Conservation (phyloP, 768 basidiomycete species). For the Galerina marginata region DNA sequence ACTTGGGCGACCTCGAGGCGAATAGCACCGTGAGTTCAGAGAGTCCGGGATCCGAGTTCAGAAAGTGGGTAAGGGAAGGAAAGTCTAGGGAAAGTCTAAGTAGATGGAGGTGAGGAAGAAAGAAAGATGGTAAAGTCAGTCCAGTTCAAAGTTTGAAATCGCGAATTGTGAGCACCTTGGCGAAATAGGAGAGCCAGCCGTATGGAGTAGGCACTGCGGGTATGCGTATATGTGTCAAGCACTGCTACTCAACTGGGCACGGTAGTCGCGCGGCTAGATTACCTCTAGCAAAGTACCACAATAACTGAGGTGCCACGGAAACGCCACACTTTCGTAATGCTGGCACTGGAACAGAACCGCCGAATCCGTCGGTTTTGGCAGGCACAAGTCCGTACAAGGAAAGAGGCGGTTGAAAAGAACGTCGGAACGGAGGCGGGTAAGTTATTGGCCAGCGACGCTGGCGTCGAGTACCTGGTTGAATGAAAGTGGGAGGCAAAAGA, state of each 20-base stretch:
- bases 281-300: not conserved
- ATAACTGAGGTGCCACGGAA: not conserved
- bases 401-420: not conserved
- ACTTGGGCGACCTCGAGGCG: constrained; percentile 7
- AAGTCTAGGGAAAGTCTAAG: not conserved
- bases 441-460: not conserved
- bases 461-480: not conserved
- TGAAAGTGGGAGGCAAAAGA: not conserved
- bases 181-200: not conserved
- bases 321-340: not conserved
- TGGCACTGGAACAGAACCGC: not conserved
- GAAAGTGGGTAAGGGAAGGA: not conserved
- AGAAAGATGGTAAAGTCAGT: not conserved
- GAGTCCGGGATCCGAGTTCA: not conserved
- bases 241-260: too few species aligned
- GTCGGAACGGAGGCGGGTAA: not conserved
- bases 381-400: not conserved
- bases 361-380: not conserved
- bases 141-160: not conserved
- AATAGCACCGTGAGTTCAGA: constrained; percentile 4
- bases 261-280: too few species aligned
- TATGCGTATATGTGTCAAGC: not conserved
- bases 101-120: not conserved
- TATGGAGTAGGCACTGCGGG: constrained; percentile 5
- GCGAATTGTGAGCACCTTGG: not conserved